Base-by-base conservation (phyloP, 1,284 basidiomycete genomes). In the Trichosporon coremiiforme region DNA sequence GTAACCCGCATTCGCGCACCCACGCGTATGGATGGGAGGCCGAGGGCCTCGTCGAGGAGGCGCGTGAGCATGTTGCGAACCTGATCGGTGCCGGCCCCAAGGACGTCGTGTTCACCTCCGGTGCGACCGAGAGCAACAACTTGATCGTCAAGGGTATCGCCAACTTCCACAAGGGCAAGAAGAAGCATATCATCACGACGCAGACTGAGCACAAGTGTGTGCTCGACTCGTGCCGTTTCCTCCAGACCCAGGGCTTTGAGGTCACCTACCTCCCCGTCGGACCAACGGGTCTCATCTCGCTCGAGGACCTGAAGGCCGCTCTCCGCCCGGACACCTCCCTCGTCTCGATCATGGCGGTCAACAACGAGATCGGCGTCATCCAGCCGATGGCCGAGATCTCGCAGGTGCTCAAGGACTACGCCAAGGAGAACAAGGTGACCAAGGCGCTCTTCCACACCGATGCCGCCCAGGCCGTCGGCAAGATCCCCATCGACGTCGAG, bases 1-100 rank as follows among this genome's bases (percentile, higher is more conserved):
- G 97, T 6, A 99, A 99, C 85, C 97, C 97, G 9, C 97, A 99
- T 80, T 96, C 93, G 79, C 89, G 95, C 71, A 99, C 97, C 35
- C 97, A 99, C 83, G 94, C 96, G 0, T 99, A 98, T 83, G 97
- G 97, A 6, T 99, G 97, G 97, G 97, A 99, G 84, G 94, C 96
- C 6, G 97, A 99, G 81, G 87, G 91, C 76, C 95, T 91, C 0
- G 93, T 98, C 5, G 96, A 99, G 81, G 89, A 91, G 76, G 95
- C 94, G 7, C 89, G 96, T 68, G 90, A 95, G 90, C 87, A 98
- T 80, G 86, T 99, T 47, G 96, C 96, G 22, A 89, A 90, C 78
- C 87, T 99, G 66, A 93, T 99, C 81, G 94, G 94, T 55, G 97
- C 97, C 10, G 93, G 97, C 72, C 82, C 91, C 33, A 99, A 99